Evolutionary conservation across 805 yeast species (phyloP).

Genomic region (Candida golubevii): DNA sequence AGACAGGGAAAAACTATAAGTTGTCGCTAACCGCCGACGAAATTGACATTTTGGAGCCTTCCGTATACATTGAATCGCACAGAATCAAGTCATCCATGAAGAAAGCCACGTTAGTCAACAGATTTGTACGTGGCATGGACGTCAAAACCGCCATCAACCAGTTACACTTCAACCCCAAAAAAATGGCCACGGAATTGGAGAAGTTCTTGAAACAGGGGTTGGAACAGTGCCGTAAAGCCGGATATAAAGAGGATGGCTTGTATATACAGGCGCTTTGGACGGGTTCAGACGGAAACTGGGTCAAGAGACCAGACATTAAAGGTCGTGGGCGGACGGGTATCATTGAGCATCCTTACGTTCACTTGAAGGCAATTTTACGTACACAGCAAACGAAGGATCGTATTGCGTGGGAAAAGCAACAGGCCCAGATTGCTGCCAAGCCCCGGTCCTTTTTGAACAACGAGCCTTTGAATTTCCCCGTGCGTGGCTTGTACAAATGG

Average conservation of each 20-base stretch:
- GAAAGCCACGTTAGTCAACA: slow-evolving; percentile 74
- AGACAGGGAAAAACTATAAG: slow-evolving; percentile 46
- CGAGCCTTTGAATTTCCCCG: slow-evolving; percentile 41
- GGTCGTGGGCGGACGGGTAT: slow-evolving; percentile 90
- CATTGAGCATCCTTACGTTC: slow-evolving; percentile 70
- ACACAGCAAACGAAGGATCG: slow-evolving; percentile 61
- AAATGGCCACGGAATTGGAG: slow-evolving; percentile 74
- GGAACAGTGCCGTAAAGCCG: slow-evolving; percentile 59
- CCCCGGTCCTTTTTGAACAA: slow-evolving; percentile 48
- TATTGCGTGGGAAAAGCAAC: slow-evolving; percentile 52
- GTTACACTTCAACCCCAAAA: slow-evolving; percentile 80
- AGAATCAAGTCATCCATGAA: slow-evolving; percentile 85
- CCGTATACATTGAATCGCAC: slow-evolving; percentile 74
- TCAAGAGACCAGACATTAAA: slow-evolving; percentile 69
- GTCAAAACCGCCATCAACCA: slow-evolving; percentile 83
- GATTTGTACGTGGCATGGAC: slow-evolving; percentile 69
- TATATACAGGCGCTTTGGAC: slow-evolving; percentile 84
- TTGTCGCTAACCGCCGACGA: slow-evolving; percentile 59
- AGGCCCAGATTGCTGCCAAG: slow-evolving; percentile 44
- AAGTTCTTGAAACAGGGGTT: slow-evolving; percentile 70
- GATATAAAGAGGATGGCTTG: slow-evolving; percentile 55
- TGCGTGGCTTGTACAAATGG: slow-evolving; percentile 41
- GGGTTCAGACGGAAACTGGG: slow-evolving; percentile 81
- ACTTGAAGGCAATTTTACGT: slow-evolving; percentile 73
- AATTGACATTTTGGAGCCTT: slow-evolving; percentile 79